Conservation (phyloP, 2,329 filamentous ascomycete species). For the Harringtonia lauricola region DNA sequence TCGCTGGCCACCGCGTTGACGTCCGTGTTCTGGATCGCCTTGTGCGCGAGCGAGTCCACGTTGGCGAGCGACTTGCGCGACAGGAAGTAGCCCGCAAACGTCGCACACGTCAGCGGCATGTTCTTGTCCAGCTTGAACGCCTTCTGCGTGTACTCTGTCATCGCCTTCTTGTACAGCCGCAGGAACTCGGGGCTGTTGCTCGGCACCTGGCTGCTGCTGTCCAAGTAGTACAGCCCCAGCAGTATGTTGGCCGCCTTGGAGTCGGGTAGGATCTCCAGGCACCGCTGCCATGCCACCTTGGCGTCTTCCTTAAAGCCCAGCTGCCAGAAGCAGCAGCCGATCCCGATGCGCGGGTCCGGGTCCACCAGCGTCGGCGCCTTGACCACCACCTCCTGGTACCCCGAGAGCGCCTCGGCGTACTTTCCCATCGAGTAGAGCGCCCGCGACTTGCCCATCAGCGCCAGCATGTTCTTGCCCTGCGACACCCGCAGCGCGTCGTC, state of each 20-base stretch:
- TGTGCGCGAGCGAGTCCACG: constrained; percentile 78
- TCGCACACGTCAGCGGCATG: constrained; percentile 78
- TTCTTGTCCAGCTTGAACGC: constrained; percentile 91
- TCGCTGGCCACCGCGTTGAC: constrained; percentile 95
- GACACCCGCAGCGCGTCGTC: constrained; percentile 86
- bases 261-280: constrained; percentile 66
- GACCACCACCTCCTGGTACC: constrained; percentile 77
- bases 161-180: constrained; percentile 79
- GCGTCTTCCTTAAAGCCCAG: constrained; percentile 90
- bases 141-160: constrained; percentile 88
- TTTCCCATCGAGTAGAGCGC: constrained; percentile 79
- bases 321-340: constrained; percentile 96
- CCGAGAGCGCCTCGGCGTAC: constrained; percentile 69
- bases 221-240: constrained; percentile 80
- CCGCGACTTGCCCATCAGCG: constrained; percentile 78
- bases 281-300: constrained; percentile 79
- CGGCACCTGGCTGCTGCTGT: constrained; percentile 71
- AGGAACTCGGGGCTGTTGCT: constrained; percentile 80
- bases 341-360: constrained; percentile 89
- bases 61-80: constrained; percentile 69
- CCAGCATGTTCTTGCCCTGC: constrained; percentile 80
- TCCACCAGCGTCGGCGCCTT: constrained; percentile 83
- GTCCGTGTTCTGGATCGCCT: constrained; percentile 91
- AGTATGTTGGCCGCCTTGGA: constrained; percentile 88
- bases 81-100: constrained; percentile 84